These are phyloP conservation scores for Biscogniauxia mediterranea DNA, from an alignment of 2,329 filamentous ascomycete genomes.

Conservation along the genomic window DNA sequence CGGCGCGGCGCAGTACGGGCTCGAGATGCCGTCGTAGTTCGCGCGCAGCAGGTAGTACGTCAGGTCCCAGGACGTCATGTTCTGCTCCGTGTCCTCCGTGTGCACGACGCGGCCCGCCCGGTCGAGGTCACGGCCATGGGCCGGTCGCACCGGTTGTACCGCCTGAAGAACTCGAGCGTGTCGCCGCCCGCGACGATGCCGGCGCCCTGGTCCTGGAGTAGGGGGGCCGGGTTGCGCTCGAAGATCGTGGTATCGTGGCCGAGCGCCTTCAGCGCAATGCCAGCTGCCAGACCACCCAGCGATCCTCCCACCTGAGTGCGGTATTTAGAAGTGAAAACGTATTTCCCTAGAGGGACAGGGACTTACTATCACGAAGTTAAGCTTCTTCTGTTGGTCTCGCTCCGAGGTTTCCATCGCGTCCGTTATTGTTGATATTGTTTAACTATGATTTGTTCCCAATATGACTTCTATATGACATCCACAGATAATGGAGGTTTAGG, in stretches of 20 bases:
- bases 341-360: not conserved
- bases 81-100: constrained; percentile 35
- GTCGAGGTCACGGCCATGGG: constrained; percentile 31
- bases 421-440: constrained; percentile 13
- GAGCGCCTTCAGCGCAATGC: constrained; percentile 39
- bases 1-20: constrained; percentile 32
- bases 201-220: constrained; percentile 48
- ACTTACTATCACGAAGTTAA: constrained; percentile 30
- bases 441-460: too few relatives aligned
- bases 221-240: constrained; percentile 40
- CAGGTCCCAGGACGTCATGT: constrained; percentile 49
- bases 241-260: constrained; percentile 43
- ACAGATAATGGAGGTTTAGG: not conserved
- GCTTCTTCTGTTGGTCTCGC: constrained; percentile 16
- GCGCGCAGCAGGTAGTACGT: constrained; percentile 44
- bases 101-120: constrained; percentile 34
- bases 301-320: constrained; percentile 39
- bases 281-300: constrained; percentile 39
- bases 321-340: not conserved
- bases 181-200: constrained; percentile 47
- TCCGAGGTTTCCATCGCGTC: constrained; percentile 4
- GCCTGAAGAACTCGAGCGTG: constrained; percentile 40
- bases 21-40: constrained; percentile 40
- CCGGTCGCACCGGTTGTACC: constrained; percentile 39
- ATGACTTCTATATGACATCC: not conserved